Base-by-base conservation (phyloP, 2,329 filamentous ascomycete species). In the Ciborinia camelliae region DNA sequence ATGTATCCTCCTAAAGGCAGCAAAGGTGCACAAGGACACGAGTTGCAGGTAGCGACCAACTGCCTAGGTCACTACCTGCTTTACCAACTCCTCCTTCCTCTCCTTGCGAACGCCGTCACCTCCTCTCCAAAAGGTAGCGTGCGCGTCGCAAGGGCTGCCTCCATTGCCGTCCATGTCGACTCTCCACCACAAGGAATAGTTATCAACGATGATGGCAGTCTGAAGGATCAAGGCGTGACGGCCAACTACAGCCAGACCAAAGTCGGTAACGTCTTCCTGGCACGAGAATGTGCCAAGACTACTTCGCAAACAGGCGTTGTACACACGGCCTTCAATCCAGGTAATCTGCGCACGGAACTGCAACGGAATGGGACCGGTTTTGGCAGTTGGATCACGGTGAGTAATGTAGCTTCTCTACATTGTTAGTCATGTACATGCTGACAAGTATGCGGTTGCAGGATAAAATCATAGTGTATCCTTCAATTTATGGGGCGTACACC, bases 41-140 rank as follows among this genome's bases (percentile, higher is more conserved):
- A 79, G 50, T 71, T 62, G 14, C 35, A 41, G 18, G n/a, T 43
- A 32, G 59, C n/a, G 26, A 52, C 59, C 10, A 79, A 79, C 55
- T 72, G 71, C 45, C 59, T 79, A 0, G 77, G 73, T 0, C 74
- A 73, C 26, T 78, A 74, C 60, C 70, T 79, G 1, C 73, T 78
- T 43, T 76, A 75, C 2, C 71, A 75, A 48, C 70, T 77, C 2
- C 72, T 79, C 0, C 66, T 70, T 18, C 67, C 69, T 12, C 35
- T 68, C n/a, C 63, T 71, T 14, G 35, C 39, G 1, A 18, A 48
- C 20, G 68, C 69, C 2, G 65, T 65, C 26, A 66, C 64, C 8
- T 71, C 70, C 3, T 55, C 63, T 14, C 39, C 64, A 0, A 23
- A 30, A 30, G 67, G 51, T 20, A 65, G 37, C 18, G 67, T 73